These are phyloP conservation scores for Pugionium cornutum DNA, from an alignment of 345 rosid species.

Conservation along the genomic window DNA sequence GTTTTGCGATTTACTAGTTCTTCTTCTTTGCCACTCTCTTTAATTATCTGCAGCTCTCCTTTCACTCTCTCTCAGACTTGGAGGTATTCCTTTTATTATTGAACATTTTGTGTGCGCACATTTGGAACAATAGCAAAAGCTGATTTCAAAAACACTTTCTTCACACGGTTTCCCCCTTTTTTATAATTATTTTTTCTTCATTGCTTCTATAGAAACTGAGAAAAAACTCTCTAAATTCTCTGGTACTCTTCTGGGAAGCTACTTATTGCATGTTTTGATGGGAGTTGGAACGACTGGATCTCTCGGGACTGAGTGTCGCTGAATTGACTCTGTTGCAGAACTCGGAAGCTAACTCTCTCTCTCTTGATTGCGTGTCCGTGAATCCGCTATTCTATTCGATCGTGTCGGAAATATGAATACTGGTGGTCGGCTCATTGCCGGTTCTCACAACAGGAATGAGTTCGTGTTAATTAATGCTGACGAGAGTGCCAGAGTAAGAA, in stretches of 20 bases:
- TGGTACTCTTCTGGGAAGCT: neutral
- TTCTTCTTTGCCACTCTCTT: constrained; percentile 1
- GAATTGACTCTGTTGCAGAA: constrained; percentile 11
- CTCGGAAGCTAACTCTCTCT: constrained; percentile 16
- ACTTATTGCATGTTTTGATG: constrained; percentile 31
- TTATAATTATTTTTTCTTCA: neutral
- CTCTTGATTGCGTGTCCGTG: constrained; percentile 6
- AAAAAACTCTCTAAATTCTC: neutral
- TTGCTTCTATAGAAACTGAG: neutral
- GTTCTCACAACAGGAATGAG: constrained; percentile 92
- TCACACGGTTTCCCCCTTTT: constrained; percentile 8
- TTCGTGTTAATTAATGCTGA: constrained; percentile 81
- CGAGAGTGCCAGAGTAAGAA: constrained; percentile 66
- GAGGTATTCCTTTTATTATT: neutral
- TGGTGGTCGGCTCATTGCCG: constrained; percentile 80
- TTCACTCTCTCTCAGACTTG: constrained; percentile 12
- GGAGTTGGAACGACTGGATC: constrained; percentile 26
- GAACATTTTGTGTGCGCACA: constrained; percentile 6
- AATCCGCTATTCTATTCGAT: neutral
- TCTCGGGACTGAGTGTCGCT: constrained; percentile 19
- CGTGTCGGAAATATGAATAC: constrained; percentile 53
- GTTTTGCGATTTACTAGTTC: neutral
- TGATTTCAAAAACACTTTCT: constrained; percentile 14
- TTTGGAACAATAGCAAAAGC: neutral
- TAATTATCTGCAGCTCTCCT: constrained; percentile 23